phyloP scores from a whole-genome alignment of 75 land plant genomes.

The Cryptomeria japonica region DNA sequence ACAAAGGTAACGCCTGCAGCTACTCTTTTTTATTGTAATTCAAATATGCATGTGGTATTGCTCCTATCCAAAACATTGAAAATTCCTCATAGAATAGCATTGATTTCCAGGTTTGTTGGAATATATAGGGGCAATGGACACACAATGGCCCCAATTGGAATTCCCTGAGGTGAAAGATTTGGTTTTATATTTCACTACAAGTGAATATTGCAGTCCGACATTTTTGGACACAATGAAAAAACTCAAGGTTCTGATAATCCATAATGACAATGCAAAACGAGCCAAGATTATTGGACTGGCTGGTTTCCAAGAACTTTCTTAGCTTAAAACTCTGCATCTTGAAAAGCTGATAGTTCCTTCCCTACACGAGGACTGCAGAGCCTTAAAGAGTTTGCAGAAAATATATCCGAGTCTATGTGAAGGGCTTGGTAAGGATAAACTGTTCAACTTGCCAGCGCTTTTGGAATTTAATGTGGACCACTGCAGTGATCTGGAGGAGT shows the following conservation, averaged over 20 bases:
- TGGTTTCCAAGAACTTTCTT: neutral
- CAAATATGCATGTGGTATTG: no score
- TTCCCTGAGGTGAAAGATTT: neutral
- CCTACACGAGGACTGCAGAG: neutral
- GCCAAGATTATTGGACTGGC: neutral
- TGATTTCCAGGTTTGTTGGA: no score
- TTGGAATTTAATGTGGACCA: neutral
- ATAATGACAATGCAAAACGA: neutral
- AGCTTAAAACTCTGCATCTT: neutral
- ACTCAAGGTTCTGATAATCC: conserved; percentile 1
- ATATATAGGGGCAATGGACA: neutral
- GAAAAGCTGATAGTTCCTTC: neutral
- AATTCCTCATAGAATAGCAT: no score
- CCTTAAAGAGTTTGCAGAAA: neutral
- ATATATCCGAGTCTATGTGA: neutral
- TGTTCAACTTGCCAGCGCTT: neutral
- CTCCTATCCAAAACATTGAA: no score
- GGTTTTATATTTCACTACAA: neutral
- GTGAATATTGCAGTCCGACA: neutral
- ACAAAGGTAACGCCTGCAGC: no score
- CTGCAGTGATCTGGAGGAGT: conserved; percentile 3
- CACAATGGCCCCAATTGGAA: neutral
- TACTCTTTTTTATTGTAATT: no score
- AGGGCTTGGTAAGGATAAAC: neutral
- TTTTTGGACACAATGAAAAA: neutral